A percentile compares a stretch with the other conserved stretches of the same genome.
phyloP scores from a whole-genome alignment of 176 grass and related monocot genomes.

The Sorghum bicolor region DNA sequence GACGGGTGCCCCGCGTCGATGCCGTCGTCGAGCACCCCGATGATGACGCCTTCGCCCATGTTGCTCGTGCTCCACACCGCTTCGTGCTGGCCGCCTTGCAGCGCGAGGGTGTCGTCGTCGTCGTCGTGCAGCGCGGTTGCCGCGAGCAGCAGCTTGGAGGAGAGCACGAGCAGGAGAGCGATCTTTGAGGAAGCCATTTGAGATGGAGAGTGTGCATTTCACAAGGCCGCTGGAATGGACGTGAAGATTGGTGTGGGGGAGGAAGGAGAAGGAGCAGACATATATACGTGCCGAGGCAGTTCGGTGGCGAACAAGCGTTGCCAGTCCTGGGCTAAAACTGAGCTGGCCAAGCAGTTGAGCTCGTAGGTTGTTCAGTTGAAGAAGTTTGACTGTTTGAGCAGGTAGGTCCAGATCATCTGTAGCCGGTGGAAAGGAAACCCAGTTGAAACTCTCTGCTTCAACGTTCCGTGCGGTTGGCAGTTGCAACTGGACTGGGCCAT shows the following conservation, averaged over 20 bases:
- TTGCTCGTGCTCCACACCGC: slow-evolving; percentile 38
- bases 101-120: background rate
- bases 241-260: background rate
- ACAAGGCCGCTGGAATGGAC: background rate
- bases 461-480: background rate
- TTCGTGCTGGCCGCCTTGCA: background rate
- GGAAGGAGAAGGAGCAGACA: background rate
- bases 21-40: slow-evolving; percentile 66
- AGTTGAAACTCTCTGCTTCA: background rate
- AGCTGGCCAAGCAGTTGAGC: background rate
- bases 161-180: background rate
- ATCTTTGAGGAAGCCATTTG: background rate
- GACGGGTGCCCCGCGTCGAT: slow-evolving; percentile 67
- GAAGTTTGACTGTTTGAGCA: background rate
- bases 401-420: background rate
- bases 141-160: background rate
- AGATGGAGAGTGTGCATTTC: background rate
- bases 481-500: background rate
- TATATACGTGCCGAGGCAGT: background rate
- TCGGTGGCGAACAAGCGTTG: background rate
- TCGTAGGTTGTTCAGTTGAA: slow-evolving; percentile 7
- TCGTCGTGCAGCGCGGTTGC: background rate
- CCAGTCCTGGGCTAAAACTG: background rate
- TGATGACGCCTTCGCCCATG: slow-evolving; percentile 65
- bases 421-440: background rate